Evolutionary conservation across 306 rosid genomes (phyloP).

Genomic region (Cucurbita maxima): DNA sequence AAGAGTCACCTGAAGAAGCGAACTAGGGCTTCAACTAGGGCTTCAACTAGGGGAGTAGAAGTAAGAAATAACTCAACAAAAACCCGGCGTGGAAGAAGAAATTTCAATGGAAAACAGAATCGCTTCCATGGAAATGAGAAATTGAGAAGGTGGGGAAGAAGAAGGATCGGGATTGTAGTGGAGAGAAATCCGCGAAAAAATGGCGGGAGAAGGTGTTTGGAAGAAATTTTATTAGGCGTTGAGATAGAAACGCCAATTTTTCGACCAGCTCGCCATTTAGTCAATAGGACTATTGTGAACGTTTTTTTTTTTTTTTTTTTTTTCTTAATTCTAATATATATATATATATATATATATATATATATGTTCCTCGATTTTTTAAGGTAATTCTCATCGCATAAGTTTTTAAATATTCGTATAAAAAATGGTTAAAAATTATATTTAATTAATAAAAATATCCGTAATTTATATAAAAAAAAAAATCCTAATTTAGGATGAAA

Average conservation of each 20-base stretch:
- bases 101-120: neutral
- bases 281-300: neutral
- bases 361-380: too few species aligned
- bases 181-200: neutral
- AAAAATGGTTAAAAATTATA: too few species aligned
- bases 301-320: too few species aligned
- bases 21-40: constrained; percentile 8
- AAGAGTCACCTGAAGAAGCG: neutral
- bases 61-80: neutral
- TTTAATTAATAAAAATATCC: too few species aligned
- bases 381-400: too few species aligned
- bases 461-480: too few species aligned
- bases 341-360: too few species aligned
- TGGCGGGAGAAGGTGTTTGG: constrained; percentile 7
- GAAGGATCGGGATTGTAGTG: neutral
- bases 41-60: neutral
- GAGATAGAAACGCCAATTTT: neutral
- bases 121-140: neutral
- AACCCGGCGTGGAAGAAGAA: neutral
- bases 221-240: neutral
- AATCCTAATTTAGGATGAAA: too few species aligned
- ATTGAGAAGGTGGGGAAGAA: neutral
- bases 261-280: neutral
- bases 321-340: too few species aligned
- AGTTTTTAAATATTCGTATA: too few species aligned